Base-by-base conservation (phyloP, 192 early-diverging fungal genomes). In the Umbelopsis ramanniana region DNA sequence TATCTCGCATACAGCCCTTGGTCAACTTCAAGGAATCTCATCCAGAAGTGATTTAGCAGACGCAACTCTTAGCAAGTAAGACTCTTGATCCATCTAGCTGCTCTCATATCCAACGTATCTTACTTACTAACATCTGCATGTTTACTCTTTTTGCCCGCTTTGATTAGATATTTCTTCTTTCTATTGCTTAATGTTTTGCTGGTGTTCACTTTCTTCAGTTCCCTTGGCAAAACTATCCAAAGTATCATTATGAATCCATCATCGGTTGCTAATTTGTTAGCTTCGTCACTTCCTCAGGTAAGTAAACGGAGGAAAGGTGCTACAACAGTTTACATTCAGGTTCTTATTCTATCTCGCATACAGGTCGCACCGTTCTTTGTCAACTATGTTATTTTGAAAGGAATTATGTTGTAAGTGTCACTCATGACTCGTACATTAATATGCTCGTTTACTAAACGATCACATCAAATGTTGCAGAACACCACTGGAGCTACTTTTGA, bases 311-410 rank as follows among this genome's bases (percentile, higher is more conserved):
- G 6, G 40, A 43, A 4, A 4, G 40, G 6, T 12, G 1, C 6
- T 6, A 12, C 6, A 43, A 12, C 40, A 43, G 40, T 12, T 6
- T 6, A 11, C 1, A 8, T 60, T 26, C 6, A 63, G 0, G 19
- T 3, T 15, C 11, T 33, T n/a, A 22, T 14, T 37, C 37, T 79
- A 19, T 75, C 40, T 8, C 48, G n/a, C n/a, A 17, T 50, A 15
- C 17, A 87, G 43, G 88, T 90, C 29, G 83, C 89, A 48, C 91
- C 92, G 52, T 92, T 92, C 73, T 94, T 94, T 76, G 84, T 92
- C 48, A 91, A 92, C 17, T 91, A 88, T 72, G 76, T 89, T 21
- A 84, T 94, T 50, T 74, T 94, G 21, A 85, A 93, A 75, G 90
- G 89, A 4, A 82, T 94, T 69, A 84, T 86, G 23, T 24, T 84